Conservation (phyloP, 768 basidiomycete species). For the Auriscalpium orientale region DNA sequence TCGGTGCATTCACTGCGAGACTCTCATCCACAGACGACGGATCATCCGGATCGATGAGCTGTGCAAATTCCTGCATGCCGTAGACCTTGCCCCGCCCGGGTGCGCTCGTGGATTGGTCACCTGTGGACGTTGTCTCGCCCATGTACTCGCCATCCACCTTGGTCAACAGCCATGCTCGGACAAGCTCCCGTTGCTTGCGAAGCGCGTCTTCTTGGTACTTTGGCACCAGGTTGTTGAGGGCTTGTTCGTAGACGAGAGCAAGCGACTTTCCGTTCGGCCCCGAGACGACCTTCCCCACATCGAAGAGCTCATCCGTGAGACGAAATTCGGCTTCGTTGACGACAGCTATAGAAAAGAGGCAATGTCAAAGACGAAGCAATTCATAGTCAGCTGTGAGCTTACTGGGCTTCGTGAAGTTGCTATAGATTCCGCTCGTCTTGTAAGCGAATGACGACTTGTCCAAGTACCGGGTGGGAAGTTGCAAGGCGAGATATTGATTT, state of each 20-base stretch:
- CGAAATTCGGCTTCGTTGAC: slow-evolving; percentile 25
- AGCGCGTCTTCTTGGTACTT: slow-evolving; percentile 12
- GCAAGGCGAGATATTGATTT: slow-evolving; percentile 22
- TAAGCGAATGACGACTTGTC: slow-evolving; percentile 20
- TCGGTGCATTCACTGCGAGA: neutral
- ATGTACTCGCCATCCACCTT: slow-evolving; percentile 12
- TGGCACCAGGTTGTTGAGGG: slow-evolving; percentile 23
- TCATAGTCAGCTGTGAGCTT: neutral
- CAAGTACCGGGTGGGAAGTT: slow-evolving; percentile 23
- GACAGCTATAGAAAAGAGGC: neutral
- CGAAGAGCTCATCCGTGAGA: slow-evolving; percentile 23
- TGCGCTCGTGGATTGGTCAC: neutral
- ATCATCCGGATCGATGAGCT: neutral
- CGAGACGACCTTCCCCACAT: slow-evolving; percentile 16
- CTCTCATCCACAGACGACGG: neutral
- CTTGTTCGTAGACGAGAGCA: slow-evolving; percentile 22
- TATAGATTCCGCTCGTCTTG: slow-evolving; percentile 24
- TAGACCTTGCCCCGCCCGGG: neutral
- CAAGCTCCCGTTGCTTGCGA: slow-evolving; percentile 18
- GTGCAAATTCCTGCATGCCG: neutral
- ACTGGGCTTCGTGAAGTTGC: slow-evolving; percentile 21
- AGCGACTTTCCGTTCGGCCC: slow-evolving; percentile 22
- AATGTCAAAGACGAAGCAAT: neutral
- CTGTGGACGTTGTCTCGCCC: neutral
- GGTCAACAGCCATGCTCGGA: slow-evolving; percentile 22